phyloP scores from a whole-genome alignment of 2,329 filamentous ascomycete species.

The Pyrenochaeta sp. region DNA sequence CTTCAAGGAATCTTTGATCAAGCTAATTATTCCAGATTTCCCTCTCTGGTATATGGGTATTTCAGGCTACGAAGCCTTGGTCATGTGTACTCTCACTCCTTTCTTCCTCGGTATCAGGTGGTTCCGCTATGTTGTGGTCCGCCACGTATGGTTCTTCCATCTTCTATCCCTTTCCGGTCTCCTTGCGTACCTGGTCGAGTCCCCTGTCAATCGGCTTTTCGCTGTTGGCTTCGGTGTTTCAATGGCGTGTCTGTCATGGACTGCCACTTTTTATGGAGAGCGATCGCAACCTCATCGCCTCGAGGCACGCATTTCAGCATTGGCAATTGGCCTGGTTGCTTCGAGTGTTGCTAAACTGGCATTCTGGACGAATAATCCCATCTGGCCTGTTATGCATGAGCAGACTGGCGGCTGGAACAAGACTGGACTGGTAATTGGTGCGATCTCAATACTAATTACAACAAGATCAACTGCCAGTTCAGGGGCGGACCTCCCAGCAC shows the following conservation, averaged over 20 bases:
- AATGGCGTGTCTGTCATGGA: constrained; percentile 84
- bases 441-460: constrained; percentile 78
- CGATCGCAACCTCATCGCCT: constrained; percentile 76
- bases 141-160: constrained; percentile 74
- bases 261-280: constrained; percentile 80
- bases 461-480: constrained; percentile 68
- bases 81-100: constrained; percentile 85
- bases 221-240: constrained; percentile 81
- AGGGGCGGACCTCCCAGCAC: constrained; percentile 55
- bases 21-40: constrained; percentile 84
- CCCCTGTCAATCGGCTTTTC: constrained; percentile 79
- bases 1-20: no score
- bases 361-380: constrained; percentile 91
- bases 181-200: constrained; percentile 76
- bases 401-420: constrained; percentile 94
- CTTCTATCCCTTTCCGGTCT: constrained; percentile 80
- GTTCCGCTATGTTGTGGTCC: constrained; percentile 71
- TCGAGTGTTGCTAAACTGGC: constrained; percentile 93
- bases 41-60: constrained; percentile 99
- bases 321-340: constrained; percentile 79
- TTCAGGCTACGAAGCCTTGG: constrained; percentile 89
- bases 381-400: constrained; percentile 93
- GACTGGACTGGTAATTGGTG: constrained; percentile 75
- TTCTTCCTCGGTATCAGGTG: constrained; percentile 75
- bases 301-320: constrained; percentile 82